Evolutionary conservation across 1,139 yeast genomes (phyloP).

Genomic region (Suhomyces kunorum): DNA sequence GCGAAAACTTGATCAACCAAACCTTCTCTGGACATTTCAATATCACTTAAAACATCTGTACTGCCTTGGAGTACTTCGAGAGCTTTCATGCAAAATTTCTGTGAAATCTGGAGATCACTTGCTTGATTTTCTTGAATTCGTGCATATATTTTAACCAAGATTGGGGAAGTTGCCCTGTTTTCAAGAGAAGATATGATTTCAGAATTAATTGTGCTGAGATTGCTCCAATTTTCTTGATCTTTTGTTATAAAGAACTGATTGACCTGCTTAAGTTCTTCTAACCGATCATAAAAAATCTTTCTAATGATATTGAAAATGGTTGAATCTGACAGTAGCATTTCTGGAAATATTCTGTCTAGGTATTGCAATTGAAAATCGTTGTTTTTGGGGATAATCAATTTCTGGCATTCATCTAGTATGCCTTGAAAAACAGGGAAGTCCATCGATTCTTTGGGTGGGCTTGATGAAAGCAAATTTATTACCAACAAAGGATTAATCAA

Average conservation of each 20-base stretch:
- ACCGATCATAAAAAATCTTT: constrained; percentile 8
- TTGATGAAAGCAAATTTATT: constrained; percentile 10
- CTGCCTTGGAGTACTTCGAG: constrained; percentile 10
- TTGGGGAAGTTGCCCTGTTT: neutral
- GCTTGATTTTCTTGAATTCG: neutral
- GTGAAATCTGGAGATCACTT: neutral
- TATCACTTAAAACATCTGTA: neutral
- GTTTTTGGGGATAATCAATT: constrained; percentile 5
- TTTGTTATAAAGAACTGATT: constrained; percentile 9
- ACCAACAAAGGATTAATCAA: constrained; percentile 21
- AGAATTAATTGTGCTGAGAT: constrained; percentile 3
- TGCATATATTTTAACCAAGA: constrained; percentile 6
- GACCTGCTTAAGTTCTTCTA: constrained; percentile 1
- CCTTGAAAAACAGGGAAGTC: constrained; percentile 12
- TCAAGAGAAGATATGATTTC: constrained; percentile 10
- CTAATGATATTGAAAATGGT: constrained; percentile 8
- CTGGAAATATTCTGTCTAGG: constrained; percentile 14
- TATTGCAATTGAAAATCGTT: constrained; percentile 10
- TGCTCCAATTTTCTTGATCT: constrained; percentile 16
- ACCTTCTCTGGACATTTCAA: neutral
- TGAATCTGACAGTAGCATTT: constrained; percentile 6
- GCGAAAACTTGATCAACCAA: constrained; percentile 18
- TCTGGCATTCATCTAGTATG: constrained; percentile 4
- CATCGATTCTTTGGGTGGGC: neutral
- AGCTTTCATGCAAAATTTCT: constrained; percentile 13